phyloP scores from a whole-genome alignment of 345 rosid species.

The Eucalyptus marginata region DNA sequence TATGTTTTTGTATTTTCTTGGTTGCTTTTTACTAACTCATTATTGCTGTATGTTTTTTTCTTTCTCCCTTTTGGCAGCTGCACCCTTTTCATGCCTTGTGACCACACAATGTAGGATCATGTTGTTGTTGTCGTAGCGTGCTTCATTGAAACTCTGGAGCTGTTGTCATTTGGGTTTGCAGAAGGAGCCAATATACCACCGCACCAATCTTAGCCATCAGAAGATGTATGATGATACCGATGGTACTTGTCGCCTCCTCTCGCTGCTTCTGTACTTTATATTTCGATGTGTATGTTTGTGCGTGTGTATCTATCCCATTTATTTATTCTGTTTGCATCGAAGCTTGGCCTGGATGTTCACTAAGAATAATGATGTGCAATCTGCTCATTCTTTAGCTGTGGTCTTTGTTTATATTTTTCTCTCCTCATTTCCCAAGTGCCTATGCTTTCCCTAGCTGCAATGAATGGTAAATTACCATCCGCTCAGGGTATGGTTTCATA shows the following conservation, averaged over 20 bases:
- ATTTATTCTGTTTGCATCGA: not conserved
- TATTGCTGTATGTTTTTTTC: not conserved
- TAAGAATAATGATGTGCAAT: not conserved
- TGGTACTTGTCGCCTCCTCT: not conserved
- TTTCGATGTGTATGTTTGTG: not conserved
- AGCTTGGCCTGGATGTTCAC: not conserved
- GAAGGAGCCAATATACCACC: not conserved
- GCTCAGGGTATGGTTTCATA: not conserved
- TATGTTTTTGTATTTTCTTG: not conserved
- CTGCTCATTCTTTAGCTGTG: not conserved
- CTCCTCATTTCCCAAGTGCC: not conserved
- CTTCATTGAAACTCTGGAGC: not conserved
- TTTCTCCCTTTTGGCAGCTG: not conserved
- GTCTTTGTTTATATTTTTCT: not conserved
- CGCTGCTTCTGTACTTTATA: not conserved
- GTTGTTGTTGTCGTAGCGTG: not conserved
- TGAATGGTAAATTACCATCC: not conserved
- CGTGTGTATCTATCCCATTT: not conserved
- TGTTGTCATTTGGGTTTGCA: not conserved
- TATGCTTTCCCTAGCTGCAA: not conserved
- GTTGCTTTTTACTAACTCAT: not conserved
- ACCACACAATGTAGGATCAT: not conserved
- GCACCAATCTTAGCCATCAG: not conserved
- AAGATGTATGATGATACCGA: not conserved
- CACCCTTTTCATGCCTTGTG: not conserved